These are phyloP conservation scores for Apiospora hydei DNA, from an alignment of 2,329 filamentous ascomycete species.

Conservation along the genomic window DNA sequence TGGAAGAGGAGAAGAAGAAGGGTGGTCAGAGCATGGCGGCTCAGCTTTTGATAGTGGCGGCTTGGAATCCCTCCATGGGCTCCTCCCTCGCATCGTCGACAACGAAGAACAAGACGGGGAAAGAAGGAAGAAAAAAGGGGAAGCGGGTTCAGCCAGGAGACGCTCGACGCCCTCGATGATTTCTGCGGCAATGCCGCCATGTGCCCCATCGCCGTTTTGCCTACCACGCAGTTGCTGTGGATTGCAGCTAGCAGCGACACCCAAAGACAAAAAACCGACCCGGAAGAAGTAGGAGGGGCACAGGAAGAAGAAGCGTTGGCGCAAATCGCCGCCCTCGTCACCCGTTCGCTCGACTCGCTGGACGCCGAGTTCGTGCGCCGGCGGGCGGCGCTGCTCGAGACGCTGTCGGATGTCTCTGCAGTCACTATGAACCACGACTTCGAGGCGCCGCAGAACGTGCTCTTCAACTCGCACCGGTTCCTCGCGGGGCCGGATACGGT, in stretches of 20 bases:
- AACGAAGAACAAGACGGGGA: not conserved
- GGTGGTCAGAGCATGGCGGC: not conserved
- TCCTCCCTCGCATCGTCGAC: not conserved
- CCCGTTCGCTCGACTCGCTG: not conserved
- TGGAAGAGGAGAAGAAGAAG: not conserved
- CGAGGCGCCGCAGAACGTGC: constrained; percentile 15
- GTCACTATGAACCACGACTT: constrained; percentile 37
- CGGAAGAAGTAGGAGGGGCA: not conserved
- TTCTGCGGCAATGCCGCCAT: not conserved
- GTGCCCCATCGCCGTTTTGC: not conserved
- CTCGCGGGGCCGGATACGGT: not conserved
- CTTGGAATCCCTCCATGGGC: not conserved
- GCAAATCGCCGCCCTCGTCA: not conserved
- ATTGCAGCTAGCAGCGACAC: not conserved
- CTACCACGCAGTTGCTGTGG: not conserved
- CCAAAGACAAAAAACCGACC: no score
- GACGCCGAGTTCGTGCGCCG: not conserved
- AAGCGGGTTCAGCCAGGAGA: not conserved
- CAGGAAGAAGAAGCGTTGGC: not conserved
- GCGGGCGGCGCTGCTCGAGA: not conserved
- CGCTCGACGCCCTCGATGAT: not conserved
- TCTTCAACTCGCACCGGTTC: constrained; percentile 12
- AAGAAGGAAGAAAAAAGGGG: not conserved
- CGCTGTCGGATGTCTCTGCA: constrained; percentile 33
- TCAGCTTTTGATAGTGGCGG: not conserved